These are phyloP conservation scores for Chlorociboria aeruginascens DNA, from an alignment of 495 filamentous ascomycete species.

Conservation along the genomic window DNA sequence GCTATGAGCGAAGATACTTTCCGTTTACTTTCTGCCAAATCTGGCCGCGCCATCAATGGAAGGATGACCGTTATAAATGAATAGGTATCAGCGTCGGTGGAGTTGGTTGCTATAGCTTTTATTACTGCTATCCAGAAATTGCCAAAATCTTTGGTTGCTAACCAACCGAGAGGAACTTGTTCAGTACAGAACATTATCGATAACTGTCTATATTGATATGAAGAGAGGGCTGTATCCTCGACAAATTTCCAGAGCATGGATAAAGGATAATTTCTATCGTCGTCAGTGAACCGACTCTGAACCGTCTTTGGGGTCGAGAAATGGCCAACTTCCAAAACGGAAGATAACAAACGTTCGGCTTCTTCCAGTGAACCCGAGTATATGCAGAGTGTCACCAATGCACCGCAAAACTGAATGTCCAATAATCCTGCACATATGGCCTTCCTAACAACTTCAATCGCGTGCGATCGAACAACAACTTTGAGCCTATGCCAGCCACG, in stretches of 20 bases:
- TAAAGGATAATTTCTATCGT: constrained; percentile 11
- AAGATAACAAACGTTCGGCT: constrained; percentile 27
- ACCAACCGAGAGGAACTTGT: constrained; percentile 29
- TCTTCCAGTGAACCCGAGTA: constrained; percentile 26
- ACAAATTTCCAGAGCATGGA: constrained; percentile 22
- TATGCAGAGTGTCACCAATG: constrained; percentile 31
- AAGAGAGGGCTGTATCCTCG: constrained; percentile 13
- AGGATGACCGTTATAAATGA: constrained; percentile 25
- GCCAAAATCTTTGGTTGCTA: constrained; percentile 29
- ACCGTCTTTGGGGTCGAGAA: constrained; percentile 25
- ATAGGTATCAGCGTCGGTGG: constrained; percentile 23
- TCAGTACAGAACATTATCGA: constrained; percentile 22
- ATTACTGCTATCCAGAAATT: constrained; percentile 25
- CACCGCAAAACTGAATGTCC: constrained; percentile 24
- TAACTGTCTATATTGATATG: constrained; percentile 26
- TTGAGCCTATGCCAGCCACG: constrained; percentile 55
- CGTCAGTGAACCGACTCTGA: constrained; percentile 9
- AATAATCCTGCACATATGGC: constrained; percentile 40
- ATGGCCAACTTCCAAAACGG: constrained; percentile 20
- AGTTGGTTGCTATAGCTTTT: constrained; percentile 19
- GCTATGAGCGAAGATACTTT: neutral
- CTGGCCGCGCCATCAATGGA: constrained; percentile 20
- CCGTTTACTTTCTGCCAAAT: neutral
- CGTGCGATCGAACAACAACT: constrained; percentile 54
- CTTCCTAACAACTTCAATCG: constrained; percentile 43